Evolutionary conservation across 1,284 basidiomycete species (phyloP).

Genomic region (Apiotrichum gamsii): DNA sequence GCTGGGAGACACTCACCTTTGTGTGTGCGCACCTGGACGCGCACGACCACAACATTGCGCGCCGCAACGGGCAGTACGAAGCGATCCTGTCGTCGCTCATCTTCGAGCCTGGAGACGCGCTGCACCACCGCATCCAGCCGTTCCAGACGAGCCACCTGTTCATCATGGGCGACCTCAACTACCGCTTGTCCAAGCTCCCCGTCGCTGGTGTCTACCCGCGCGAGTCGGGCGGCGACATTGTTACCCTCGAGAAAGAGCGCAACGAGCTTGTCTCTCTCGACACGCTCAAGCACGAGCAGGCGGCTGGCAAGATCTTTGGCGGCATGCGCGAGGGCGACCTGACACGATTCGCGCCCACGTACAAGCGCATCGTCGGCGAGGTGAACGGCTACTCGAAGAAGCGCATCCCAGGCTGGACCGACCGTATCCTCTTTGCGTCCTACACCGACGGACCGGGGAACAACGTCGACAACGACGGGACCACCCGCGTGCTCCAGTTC

Average conservation of each 20-base stretch:
- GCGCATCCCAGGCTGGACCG: constrained; percentile 87
- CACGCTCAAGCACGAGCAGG: constrained; percentile 62
- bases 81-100: constrained; percentile 72
- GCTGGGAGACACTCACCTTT: constrained; percentile 79
- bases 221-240: constrained; percentile 23
- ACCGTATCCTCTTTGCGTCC: constrained; percentile 82
- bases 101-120: constrained; percentile 58
- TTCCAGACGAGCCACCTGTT: constrained; percentile 78
- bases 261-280: constrained; percentile 67
- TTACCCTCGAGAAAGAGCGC: constrained; percentile 55
- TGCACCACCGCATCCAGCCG: constrained; percentile 55
- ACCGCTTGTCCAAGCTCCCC: constrained; percentile 62
- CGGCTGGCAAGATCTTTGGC: constrained; percentile 60
- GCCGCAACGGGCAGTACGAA: constrained; percentile 73
- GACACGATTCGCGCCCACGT: constrained; percentile 76
- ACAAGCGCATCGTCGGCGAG: constrained; percentile 75
- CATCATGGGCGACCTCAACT: constrained; percentile 85
- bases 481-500: constrained; percentile 35
- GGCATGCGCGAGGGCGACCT: constrained; percentile 75
- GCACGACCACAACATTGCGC: constrained; percentile 63
- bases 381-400: constrained; percentile 68
- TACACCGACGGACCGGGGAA: constrained; percentile 54
- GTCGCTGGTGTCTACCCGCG: constrained; percentile 37
- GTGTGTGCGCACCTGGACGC: constrained; percentile 86
- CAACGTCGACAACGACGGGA: constrained; percentile 14